Evolutionary conservation across 2,329 filamentous ascomycete genomes (phyloP).

Genomic region (Paraphaeosphaeria sporulosa): DNA sequence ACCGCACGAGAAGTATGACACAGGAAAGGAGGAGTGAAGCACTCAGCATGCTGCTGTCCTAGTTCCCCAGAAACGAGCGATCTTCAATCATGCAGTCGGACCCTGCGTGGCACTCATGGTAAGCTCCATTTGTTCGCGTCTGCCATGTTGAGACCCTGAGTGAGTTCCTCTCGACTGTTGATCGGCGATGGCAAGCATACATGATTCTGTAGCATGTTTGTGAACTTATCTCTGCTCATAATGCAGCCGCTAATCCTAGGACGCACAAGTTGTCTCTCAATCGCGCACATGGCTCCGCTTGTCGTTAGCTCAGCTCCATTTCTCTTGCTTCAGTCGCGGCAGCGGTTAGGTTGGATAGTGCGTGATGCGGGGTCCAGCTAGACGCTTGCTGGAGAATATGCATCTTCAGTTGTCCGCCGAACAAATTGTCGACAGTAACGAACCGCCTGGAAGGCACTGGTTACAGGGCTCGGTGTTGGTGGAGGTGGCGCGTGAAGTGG

Average conservation of each 20-base stretch:
- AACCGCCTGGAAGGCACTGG: neutral
- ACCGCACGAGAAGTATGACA: neutral
- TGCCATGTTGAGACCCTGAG: slow-evolving; percentile 6
- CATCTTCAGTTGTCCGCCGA: slow-evolving; percentile 6
- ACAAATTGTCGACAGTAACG: slow-evolving; percentile 8
- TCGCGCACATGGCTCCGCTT: slow-evolving; percentile 9
- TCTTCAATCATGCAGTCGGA: neutral
- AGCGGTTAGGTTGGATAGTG: slow-evolving; percentile 17
- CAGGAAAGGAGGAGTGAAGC: neutral
- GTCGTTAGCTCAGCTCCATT: slow-evolving; percentile 1
- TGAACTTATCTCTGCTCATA: neutral
- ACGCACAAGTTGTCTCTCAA: slow-evolving; percentile 1
- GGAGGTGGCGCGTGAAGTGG: neutral
- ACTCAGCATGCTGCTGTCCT: neutral
- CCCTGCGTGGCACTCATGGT: neutral
- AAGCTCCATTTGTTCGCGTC: neutral
- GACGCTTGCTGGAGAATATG: slow-evolving; percentile 17
- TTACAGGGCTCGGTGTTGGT: slow-evolving; percentile 29
- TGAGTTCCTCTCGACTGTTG: slow-evolving; percentile 4
- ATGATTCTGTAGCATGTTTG: neutral
- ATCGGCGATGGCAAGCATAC: slow-evolving; percentile 5
- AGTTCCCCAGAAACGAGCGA: neutral
- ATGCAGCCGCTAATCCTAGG: neutral
- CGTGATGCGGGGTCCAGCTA: slow-evolving; percentile 22
- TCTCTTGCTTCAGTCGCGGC: slow-evolving; percentile 8